Evolutionary conservation across 2,329 filamentous ascomycete species (phyloP), one percentile per base, ranked within the genome.

Genomic region (Sporothrix protearum): DNA sequence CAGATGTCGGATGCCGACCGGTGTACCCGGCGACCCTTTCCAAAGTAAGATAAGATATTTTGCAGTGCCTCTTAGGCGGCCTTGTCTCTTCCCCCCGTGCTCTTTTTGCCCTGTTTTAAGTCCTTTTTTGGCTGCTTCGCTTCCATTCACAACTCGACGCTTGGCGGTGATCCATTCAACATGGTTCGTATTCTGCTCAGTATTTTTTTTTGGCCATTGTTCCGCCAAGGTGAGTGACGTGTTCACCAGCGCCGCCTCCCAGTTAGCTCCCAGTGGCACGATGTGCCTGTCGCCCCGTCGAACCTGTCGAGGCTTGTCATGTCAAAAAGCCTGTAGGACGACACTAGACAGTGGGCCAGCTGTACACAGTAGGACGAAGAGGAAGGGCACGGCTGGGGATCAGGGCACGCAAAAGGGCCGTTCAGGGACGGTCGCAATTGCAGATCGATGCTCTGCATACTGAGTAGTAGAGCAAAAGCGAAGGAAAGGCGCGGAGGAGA

Each of bases 401-500:
- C 36, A 42, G 57, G 57, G 57, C 33, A 39, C 57, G 42, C 42
- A 59, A 22, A 63, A 63, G 57, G 57, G 55, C 55, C 30, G 30
- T 19, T 61, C 55, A n/a, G 19, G 57, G 55, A 33, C 30, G 30
- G 55, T 61, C 55, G 19, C 55, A 61, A 42, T 63, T 25, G 57
- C 57, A 42, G 57, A 63, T 63, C 57, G 57, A 63, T 25, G 36
- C 39, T 14, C 33, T n/a, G n/a, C n/a, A n/a, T n/a, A n/a, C n/a
- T n/a, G n/a, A n/a, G n/a, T n/a, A n/a, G n/a, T n/a, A n/a, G 8
- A 36, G 33, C 33, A 8, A 3, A 25, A 47, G 42, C 25, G 8
- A 22, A 53, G 22, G 22, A 22, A 63, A 63, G 25, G 9, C 22
- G 10, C 9, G 4, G 25, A 12, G 57, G 33, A 22, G 33, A 39